Percentiles rank a stretch among this genome's conserved stretches.
Evolutionary conservation across 768 basidiomycete species (phyloP).

Genomic region (Amanita molliuscula): DNA sequence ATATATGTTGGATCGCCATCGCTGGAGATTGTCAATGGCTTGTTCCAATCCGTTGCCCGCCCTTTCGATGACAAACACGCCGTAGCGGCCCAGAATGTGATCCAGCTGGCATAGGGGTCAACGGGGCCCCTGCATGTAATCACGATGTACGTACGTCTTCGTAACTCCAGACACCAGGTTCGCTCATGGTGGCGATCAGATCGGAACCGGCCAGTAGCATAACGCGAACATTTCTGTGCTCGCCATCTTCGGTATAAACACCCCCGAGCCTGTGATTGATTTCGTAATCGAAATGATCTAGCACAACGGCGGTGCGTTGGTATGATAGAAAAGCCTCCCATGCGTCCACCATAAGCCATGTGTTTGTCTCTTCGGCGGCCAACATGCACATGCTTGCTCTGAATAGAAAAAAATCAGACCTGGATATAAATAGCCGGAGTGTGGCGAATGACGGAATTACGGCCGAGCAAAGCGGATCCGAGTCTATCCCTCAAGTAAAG

Average conservation of each 20-base stretch:
- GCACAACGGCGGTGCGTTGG: conserved; percentile 91
- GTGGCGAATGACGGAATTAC: neutral
- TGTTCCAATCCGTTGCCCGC: conserved; percentile 89
- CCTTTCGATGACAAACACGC: conserved; percentile 90
- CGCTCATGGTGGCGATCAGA: conserved; percentile 94
- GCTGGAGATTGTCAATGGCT: conserved; percentile 63
- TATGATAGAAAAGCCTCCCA: conserved; percentile 97
- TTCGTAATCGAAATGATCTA: conserved; percentile 95
- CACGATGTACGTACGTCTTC: conserved; percentile 61
- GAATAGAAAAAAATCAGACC: conserved; percentile 14
- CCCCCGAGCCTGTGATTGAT: conserved; percentile 84
- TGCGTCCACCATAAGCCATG: conserved; percentile 95
- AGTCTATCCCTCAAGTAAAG: conserved; percentile 10
- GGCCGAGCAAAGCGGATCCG: neutral
- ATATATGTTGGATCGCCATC: conserved; percentile 78
- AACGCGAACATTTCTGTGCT: conserved; percentile 67
- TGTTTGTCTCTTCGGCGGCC: conserved; percentile 81
- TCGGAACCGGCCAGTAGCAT: conserved; percentile 98
- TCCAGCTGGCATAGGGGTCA: conserved; percentile 53
- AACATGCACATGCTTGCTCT: conserved; percentile 85
- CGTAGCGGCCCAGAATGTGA: conserved; percentile 92
- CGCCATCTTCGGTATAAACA: conserved; percentile 59
- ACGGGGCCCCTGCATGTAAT: conserved; percentile 7
- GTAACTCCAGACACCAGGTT: conserved; percentile 96
- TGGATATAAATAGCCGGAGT: conserved; percentile 4